Base-by-base conservation (phyloP, 768 basidiomycete genomes). In the Boletellus ananas region DNA sequence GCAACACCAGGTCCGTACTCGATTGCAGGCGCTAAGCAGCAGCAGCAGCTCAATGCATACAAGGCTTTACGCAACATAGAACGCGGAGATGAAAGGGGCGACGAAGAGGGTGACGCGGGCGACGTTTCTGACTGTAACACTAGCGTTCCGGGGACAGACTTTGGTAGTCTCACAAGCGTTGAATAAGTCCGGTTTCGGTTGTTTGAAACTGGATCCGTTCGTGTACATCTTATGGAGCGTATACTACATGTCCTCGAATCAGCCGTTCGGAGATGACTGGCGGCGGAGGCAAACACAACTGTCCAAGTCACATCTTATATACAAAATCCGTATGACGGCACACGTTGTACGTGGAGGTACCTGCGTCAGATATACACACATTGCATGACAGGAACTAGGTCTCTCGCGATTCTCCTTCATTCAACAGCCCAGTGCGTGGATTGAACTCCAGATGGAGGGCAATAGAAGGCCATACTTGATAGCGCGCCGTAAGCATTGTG, bases 391-490 rank as follows among this genome's bases (percentile, higher is more conserved):
- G 8, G 12, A 35, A 17, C 56, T 60, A 56, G 47, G 47, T 18
- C 47, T 66, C 56, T 37, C 53, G 38, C 23, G 44, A 16, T 51
- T 59, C 56, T 25, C 52, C 47, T 34, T 69, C 67, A 7, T 54
- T 52, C 50, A 56, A 41, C 6, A 48, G 46, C 6, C 56, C 70
- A 18, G 60, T 51, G 27, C 65, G 68, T 18, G 81, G 74, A 47
- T 76, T 78, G 58, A 83, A 85, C 54, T 85, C 83, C 21, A 87
- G 68, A 51, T 79, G 79, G 44, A 78, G 74, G 1, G 80, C 76
- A 52, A 87, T 86, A 25, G 79, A 66, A 3, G 84, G 84, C 85
- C 85, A 87, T 13, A 87, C 84, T 83, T 36, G 39, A 39, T 35
- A 43, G 49, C 38, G 2, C 29, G 3, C 10, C 3, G n/a, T 72